Percentiles rank a stretch among this genome's conserved stretches.
Conservation (phyloP, 2,329 filamentous ascomycete genomes). For the Gnomoniopsis sp. region DNA sequence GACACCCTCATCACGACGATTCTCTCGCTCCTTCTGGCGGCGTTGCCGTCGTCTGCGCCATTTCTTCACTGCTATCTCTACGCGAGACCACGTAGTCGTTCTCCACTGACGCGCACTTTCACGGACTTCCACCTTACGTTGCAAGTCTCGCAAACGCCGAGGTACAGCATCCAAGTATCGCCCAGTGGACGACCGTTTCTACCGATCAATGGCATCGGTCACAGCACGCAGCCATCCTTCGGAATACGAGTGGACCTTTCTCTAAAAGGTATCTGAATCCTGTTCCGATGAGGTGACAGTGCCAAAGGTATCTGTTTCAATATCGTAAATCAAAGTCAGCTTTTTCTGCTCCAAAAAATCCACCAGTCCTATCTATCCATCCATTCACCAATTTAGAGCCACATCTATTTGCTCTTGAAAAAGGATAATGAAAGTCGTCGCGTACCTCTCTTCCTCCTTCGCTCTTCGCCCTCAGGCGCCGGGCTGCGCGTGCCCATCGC, state of each 20-base stretch:
- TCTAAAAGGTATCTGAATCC: slow-evolving; percentile 53
- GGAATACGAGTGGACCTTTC: slow-evolving; percentile 12
- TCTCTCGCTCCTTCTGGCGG: not conserved
- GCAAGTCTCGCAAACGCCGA: not conserved
- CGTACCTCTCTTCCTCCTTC: slow-evolving; percentile 57
- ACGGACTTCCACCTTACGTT: not conserved
- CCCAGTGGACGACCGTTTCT: not conserved
- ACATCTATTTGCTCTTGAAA: not conserved
- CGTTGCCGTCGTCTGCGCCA: not conserved
- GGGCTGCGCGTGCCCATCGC: slow-evolving; percentile 59
- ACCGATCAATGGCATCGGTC: slow-evolving; percentile 6
- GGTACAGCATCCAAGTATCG: not conserved
- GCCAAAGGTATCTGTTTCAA: slow-evolving; percentile 48
- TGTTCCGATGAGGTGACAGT: slow-evolving; percentile 41
- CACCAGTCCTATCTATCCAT: not conserved
- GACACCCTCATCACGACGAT: not conserved
- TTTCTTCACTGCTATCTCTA: not conserved
- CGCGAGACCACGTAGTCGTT: not conserved
- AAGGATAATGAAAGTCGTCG: slow-evolving; percentile 10
- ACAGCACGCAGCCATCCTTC: slow-evolving; percentile 15
- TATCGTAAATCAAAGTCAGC: not conserved
- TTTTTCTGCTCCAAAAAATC: not conserved
- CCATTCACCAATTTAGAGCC: not conserved
- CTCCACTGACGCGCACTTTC: not conserved
- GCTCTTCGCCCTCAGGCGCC: slow-evolving; percentile 38